Conservation (phyloP, 2,329 filamentous ascomycete species). For the Botrytis elliptica region DNA sequence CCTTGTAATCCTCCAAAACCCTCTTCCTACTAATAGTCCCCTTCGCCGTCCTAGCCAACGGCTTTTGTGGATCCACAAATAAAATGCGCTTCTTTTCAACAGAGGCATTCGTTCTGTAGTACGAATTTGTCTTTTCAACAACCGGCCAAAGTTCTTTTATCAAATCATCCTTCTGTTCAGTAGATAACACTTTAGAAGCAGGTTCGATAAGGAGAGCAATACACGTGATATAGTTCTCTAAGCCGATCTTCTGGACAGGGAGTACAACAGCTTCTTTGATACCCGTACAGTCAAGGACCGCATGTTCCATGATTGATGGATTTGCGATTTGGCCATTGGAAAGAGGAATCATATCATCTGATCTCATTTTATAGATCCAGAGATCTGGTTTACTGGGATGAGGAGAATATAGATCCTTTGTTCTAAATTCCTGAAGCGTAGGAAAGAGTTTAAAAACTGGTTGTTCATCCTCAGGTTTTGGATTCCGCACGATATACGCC, state of each 20-base stretch:
- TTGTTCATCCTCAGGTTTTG: background rate
- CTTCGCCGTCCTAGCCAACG: background rate
- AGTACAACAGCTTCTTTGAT: constrained; percentile 36
- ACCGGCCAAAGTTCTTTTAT: background rate
- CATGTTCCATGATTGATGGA: constrained; percentile 8
- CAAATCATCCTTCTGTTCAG: background rate
- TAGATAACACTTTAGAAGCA: background rate
- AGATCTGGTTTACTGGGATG: constrained; percentile 20
- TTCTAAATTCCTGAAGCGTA: background rate
- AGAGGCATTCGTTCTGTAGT: background rate
- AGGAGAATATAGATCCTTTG: constrained; percentile 17
- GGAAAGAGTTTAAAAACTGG: constrained; percentile 4
- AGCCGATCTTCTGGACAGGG: constrained; percentile 15
- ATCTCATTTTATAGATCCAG: constrained; percentile 18
- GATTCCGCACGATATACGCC: background rate
- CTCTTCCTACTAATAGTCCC: background rate
- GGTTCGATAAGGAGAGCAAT: background rate
- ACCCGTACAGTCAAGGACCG: constrained; percentile 32
- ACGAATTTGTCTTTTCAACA: background rate
- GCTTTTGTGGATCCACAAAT: background rate
- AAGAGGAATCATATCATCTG: constrained; percentile 23
- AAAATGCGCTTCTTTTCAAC: background rate
- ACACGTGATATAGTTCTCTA: background rate
- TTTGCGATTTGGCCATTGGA: constrained; percentile 6
- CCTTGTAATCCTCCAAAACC: background rate